Percentiles rank a stretch among this genome's conserved stretches.
These are phyloP conservation scores for Phytophthora europaea DNA, from an alignment of 352 stramenopile genomes.

Conservation along the genomic window DNA sequence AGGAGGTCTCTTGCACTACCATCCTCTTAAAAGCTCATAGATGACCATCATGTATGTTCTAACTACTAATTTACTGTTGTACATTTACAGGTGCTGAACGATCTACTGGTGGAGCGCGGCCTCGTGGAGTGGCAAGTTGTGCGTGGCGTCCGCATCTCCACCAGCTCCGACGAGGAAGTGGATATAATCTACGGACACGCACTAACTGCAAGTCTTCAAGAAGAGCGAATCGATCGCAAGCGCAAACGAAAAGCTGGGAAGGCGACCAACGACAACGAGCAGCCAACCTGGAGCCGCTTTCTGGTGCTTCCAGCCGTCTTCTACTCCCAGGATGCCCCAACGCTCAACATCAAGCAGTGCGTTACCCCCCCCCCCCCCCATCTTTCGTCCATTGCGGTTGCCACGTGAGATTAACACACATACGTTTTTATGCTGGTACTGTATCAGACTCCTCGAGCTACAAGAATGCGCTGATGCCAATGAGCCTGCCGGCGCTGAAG, in stretches of 20 bases:
- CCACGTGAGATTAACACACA: neutral
- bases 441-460: slow-evolving; percentile 44
- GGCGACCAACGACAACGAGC: slow-evolving; percentile 3
- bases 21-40: neutral
- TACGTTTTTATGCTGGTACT: neutral
- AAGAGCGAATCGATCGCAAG: slow-evolving; percentile 51
- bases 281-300: slow-evolving; percentile 43
- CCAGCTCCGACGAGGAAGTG: slow-evolving; percentile 24
- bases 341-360: slow-evolving; percentile 57
- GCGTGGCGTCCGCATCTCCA: slow-evolving; percentile 21
- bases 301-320: slow-evolving; percentile 44
- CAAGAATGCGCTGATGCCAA: slow-evolving; percentile 42
- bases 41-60: neutral
- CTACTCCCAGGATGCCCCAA: slow-evolving; percentile 6
- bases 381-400: neutral
- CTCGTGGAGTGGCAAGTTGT: slow-evolving; percentile 47
- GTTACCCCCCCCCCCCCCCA: neutral
- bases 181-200: slow-evolving; percentile 50
- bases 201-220: slow-evolving; percentile 37
- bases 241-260: slow-evolving; percentile 41
- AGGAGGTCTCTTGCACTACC: slow-evolving; percentile 21
- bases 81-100: slow-evolving; percentile 51
- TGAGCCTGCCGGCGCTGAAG: slow-evolving; percentile 9
- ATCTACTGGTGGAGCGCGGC: slow-evolving; percentile 49
- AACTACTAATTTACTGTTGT: neutral